Evolutionary conservation across 108 stramenopile species (phyloP).

Genomic region (Schizochytrium sp.): DNA sequence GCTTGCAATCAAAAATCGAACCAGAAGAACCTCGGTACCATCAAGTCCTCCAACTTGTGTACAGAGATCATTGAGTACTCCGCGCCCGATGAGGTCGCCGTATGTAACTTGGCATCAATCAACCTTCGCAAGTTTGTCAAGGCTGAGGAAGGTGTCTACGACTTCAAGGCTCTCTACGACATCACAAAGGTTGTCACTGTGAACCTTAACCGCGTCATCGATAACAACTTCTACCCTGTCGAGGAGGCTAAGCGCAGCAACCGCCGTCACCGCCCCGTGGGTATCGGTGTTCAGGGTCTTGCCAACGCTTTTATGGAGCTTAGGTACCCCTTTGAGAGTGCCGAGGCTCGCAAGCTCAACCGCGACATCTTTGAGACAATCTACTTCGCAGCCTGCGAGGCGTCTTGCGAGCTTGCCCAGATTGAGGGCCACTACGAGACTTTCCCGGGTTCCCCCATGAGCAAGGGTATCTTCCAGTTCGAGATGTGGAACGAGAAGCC

Average conservation of each 20-base stretch:
- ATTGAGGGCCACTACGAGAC: conserved; percentile 92
- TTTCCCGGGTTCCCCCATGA: conserved; percentile 92
- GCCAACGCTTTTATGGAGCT: conserved; percentile 96
- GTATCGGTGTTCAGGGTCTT: conserved; percentile 99
- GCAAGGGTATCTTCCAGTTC: conserved; percentile 94
- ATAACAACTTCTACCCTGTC: conserved; percentile 96
- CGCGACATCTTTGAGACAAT: conserved; percentile 99
- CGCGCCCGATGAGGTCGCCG: conserved; percentile 96
- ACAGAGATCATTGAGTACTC: conserved; percentile 99
- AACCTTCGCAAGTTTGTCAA: conserved; percentile 91
- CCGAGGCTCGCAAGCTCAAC: conserved; percentile 87
- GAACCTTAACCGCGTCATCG: conserved; percentile 98
- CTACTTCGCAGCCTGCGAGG: conserved; percentile 94
- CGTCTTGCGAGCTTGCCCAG: conserved; percentile 91
- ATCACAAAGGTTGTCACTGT: conserved; percentile 92
- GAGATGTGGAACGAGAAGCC: conserved; percentile 96
- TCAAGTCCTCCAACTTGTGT: conserved; percentile 96
- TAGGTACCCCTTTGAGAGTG: conserved; percentile 92
- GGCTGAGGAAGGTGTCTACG: conserved; percentile 77
- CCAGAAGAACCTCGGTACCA: conserved; percentile 98
- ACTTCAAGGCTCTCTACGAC: conserved; percentile 86
- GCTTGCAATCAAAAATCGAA: conserved; percentile 97
- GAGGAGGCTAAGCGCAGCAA: conserved; percentile 81
- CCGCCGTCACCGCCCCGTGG: conserved; percentile 98
- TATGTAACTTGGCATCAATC: conserved; percentile 99